Conservation (phyloP, 257 asterid species). For the Nicotiana attenuata region DNA sequence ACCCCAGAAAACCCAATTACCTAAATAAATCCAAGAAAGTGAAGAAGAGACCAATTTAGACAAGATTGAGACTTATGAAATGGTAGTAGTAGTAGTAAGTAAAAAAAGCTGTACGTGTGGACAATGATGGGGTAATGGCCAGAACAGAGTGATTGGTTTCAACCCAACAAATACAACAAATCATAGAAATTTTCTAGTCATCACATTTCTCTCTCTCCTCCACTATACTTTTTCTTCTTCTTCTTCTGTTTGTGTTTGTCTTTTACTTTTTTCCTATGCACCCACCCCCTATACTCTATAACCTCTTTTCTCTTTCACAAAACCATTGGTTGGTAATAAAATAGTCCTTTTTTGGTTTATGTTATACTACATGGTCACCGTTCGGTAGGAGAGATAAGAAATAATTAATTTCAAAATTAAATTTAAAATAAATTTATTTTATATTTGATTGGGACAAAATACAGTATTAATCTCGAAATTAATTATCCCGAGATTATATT, state of each 20-base stretch:
- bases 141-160: constrained; percentile 44
- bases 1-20: constrained; percentile 16
- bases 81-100: constrained; percentile 15
- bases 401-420: too few species aligned
- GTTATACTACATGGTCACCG: neutral
- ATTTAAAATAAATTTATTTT: too few species aligned
- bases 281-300: neutral
- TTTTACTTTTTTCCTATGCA: constrained; percentile 22
- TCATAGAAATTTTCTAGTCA: constrained; percentile 26
- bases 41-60: neutral
- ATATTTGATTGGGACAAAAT: too few species aligned
- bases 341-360: neutral
- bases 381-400: too few species aligned
- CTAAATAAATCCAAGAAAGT: constrained; percentile 6
- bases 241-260: constrained; percentile 36
- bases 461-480: too few species aligned
- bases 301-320: neutral
- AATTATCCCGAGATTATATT: too few species aligned
- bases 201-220: neutral
- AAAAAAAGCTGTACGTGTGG: constrained; percentile 33
- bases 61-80: constrained; percentile 7
- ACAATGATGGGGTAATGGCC: constrained; percentile 54
- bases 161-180: constrained; percentile 55
- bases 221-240: constrained; percentile 8
- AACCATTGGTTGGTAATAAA: constrained; percentile 12